phyloP scores from a whole-genome alignment of 352 stramenopile genomes.

The Thalassiosira ordinaria region DNA sequence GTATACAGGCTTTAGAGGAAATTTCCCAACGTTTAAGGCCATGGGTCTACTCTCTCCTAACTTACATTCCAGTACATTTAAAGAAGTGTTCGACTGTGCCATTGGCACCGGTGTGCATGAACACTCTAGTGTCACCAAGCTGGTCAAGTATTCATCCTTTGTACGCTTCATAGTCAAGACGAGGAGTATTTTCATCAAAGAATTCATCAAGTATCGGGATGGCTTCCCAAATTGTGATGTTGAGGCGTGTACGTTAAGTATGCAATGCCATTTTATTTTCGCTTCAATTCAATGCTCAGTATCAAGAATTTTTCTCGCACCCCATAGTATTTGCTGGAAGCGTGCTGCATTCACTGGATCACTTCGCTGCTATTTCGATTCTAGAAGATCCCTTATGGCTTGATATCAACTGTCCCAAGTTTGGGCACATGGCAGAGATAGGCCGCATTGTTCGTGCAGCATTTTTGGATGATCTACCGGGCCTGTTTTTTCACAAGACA shows the following conservation, averaged over 20 bases:
- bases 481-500: constrained; percentile 42
- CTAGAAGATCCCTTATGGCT: constrained; percentile 30
- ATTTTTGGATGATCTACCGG: constrained; percentile 24
- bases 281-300: no score
- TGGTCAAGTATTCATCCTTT: neutral
- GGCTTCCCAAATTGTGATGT: no score
- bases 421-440: constrained; percentile 30
- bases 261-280: neutral
- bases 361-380: constrained; percentile 24
- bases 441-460: constrained; percentile 22
- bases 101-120: neutral
- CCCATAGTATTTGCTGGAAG: neutral
- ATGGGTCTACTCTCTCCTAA: neutral
- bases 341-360: constrained; percentile 27
- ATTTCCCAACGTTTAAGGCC: neutral
- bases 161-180: neutral
- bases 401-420: constrained; percentile 13
- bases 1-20: neutral
- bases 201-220: neutral
- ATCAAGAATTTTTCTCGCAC: no score
- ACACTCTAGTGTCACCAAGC: neutral
- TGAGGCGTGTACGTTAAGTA: no score
- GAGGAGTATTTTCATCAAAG: neutral
- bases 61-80: neutral
- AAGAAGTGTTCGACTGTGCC: neutral